These are phyloP conservation scores for Senna tora DNA, from an alignment of 306 rosid genomes.

Conservation along the genomic window DNA sequence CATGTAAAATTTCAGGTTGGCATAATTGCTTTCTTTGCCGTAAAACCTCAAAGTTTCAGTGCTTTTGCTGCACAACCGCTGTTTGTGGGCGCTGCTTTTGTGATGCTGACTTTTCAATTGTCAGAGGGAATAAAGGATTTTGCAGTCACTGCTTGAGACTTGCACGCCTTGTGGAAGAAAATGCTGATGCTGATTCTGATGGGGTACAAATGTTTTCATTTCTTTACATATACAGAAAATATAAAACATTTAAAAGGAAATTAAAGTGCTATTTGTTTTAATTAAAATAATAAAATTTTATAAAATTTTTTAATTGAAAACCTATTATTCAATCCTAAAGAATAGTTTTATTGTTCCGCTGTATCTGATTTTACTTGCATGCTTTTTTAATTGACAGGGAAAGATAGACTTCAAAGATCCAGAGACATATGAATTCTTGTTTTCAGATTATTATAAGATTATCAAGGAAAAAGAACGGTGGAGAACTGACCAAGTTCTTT, in stretches of 20 bases:
- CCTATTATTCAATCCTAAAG: too few relatives aligned
- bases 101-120: slow-evolving; percentile 45
- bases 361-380: slow-evolving; percentile 32
- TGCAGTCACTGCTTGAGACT: slow-evolving; percentile 63
- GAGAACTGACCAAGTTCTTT: slow-evolving; percentile 40
- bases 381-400: slow-evolving; percentile 45
- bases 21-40: slow-evolving; percentile 65
- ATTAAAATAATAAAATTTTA: too few relatives aligned
- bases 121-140: slow-evolving; percentile 55
- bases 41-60: slow-evolving; percentile 57
- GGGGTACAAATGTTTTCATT: slow-evolving; percentile 57
- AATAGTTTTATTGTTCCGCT: not conserved
- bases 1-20: slow-evolving; percentile 49
- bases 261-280: slow-evolving; percentile 30
- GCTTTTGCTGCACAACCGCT: slow-evolving; percentile 75
- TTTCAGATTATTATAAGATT: slow-evolving; percentile 58
- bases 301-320: too few relatives aligned
- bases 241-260: not conserved
- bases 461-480: slow-evolving; percentile 60
- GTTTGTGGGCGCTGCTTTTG: slow-evolving; percentile 62
- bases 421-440: slow-evolving; percentile 57
- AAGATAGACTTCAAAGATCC: slow-evolving; percentile 59
- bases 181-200: slow-evolving; percentile 59
- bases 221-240: not conserved
- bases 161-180: slow-evolving; percentile 56